A percentile compares a stretch with the other conserved stretches of the same genome.
These are phyloP conservation scores for Quillaja saponaria DNA, from an alignment of 306 rosid genomes.

Conservation along the genomic window DNA sequence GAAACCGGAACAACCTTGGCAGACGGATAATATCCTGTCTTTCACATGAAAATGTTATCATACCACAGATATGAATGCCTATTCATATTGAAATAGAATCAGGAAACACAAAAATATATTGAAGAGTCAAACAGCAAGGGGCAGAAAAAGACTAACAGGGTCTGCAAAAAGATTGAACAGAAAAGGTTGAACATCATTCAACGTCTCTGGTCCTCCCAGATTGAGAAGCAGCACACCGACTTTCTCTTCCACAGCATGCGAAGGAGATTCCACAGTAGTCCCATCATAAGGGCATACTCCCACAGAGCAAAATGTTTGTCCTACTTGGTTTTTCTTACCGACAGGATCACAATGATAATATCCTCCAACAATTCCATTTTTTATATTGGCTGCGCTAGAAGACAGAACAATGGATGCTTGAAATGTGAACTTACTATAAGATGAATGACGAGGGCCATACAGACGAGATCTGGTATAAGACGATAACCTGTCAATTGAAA, in stretches of 20 bases:
- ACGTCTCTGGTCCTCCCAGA: constrained; percentile 96
- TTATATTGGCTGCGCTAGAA: constrained; percentile 32
- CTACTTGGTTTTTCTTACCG: constrained; percentile 42
- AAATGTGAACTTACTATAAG: constrained; percentile 38
- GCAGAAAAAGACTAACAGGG: constrained; percentile 58
- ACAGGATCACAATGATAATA: constrained; percentile 22
- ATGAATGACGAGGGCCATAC: constrained; percentile 33
- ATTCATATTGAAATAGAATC: constrained; percentile 2
- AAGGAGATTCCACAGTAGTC: constrained; percentile 44
- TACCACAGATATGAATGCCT: background rate
- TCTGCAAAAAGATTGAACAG: constrained; percentile 94
- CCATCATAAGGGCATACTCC: constrained; percentile 49
- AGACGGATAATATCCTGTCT: constrained; percentile 92
- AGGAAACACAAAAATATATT: background rate
- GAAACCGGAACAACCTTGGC: constrained; percentile 84
- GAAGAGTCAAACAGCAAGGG: background rate
- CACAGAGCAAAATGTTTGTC: constrained; percentile 44
- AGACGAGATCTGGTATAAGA: constrained; percentile 31
- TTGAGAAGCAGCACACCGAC: constrained; percentile 94
- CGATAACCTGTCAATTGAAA: constrained; percentile 43
- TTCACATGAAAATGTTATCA: constrained; percentile 25
- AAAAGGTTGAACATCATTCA: constrained; percentile 93
- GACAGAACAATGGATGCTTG: constrained; percentile 40
- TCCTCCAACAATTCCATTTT: constrained; percentile 31
- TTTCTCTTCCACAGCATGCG: constrained; percentile 60